These are phyloP conservation scores for Emericellopsis terricola DNA, from an alignment of 495 filamentous ascomycete species.

Conservation along the genomic window DNA sequence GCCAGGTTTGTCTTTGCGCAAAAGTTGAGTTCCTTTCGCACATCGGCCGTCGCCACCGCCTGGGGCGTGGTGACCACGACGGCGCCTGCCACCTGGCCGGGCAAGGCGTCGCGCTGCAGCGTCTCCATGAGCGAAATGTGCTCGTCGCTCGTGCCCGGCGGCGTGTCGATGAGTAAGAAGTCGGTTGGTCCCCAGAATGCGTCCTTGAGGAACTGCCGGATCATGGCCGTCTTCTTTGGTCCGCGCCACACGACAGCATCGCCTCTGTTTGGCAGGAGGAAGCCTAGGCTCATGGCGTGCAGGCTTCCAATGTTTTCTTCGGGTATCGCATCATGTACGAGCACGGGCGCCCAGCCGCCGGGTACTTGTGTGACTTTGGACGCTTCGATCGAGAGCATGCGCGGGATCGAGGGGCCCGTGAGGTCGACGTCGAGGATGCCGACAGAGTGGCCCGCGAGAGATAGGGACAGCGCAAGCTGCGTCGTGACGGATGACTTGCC, in stretches of 20 bases:
- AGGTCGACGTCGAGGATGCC: conserved; percentile 94
- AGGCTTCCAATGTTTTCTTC: conserved; percentile 42
- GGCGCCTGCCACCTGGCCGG: conserved; percentile 52
- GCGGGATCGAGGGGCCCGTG: conserved; percentile 89
- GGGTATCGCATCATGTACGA: conserved; percentile 43
- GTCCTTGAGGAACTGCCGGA: conserved; percentile 83
- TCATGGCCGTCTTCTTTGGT: conserved; percentile 98
- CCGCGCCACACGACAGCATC: conserved; percentile 95
- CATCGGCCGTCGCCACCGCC: conserved; percentile 81
- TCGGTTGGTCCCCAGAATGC: conserved; percentile 81
- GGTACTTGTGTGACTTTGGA: conserved; percentile 80
- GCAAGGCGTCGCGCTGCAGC: conserved; percentile 42
- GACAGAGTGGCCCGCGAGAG: conserved; percentile 65
- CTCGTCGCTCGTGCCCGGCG: conserved; percentile 90
- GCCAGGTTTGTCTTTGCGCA: conserved; percentile 70
- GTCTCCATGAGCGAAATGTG: conserved; percentile 90
- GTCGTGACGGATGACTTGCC: conserved; percentile 95
- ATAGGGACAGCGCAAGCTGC: conserved; percentile 81
- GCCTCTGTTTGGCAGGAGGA: conserved; percentile 63
- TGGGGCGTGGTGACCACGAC: conserved; percentile 95
- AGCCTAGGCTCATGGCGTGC: conserved; percentile 83
- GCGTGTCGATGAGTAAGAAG: conserved; percentile 87
- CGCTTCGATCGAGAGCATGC: conserved; percentile 76
- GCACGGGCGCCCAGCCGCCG: conserved; percentile 76
- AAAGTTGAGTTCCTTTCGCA: conserved; percentile 92